Conservation (phyloP, 2,329 filamentous ascomycete species). For the Fulvia fulva region DNA sequence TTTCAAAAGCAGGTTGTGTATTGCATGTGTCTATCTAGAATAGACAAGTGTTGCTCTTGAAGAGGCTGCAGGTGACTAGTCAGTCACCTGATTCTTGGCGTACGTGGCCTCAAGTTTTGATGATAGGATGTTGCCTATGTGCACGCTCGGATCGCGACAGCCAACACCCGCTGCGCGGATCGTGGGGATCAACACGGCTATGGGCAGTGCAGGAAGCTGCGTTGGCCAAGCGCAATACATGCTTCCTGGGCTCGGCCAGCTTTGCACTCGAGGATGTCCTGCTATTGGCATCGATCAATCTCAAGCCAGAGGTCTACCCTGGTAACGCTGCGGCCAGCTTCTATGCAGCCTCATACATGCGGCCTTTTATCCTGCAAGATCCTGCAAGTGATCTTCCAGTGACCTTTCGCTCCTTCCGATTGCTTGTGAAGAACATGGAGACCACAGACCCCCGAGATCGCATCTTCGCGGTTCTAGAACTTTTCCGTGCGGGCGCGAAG, state of each 20-base stretch:
- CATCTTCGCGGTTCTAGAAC: conserved; percentile 1
- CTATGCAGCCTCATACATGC: not conserved
- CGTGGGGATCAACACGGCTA: not conserved
- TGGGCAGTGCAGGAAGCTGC: conserved; percentile 5
- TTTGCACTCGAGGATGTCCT: conserved; percentile 2
- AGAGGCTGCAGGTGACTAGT: too few species aligned
- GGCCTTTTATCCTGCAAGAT: not conserved
- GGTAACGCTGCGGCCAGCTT: not conserved
- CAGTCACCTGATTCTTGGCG: too few species aligned
- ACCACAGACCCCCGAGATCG: conserved; percentile 4
- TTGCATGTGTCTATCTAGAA: too few species aligned
- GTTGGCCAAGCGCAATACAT: not conserved
- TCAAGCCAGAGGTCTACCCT: not conserved
- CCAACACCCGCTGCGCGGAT: too few species aligned
- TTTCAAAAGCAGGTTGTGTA: too few species aligned
- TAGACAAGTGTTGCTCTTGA: too few species aligned
- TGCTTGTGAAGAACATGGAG: not conserved
- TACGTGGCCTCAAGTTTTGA: too few species aligned
- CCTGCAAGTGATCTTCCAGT: not conserved
- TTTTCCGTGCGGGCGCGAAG: not conserved
- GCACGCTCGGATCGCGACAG: too few species aligned
- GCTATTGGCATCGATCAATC: not conserved
- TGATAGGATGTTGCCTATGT: too few species aligned
- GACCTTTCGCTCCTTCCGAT: not conserved
- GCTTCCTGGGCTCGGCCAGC: not conserved